phyloP scores from a whole-genome alignment of 1,284 basidiomycete genomes.

The Cryptococcus sp. region DNA sequence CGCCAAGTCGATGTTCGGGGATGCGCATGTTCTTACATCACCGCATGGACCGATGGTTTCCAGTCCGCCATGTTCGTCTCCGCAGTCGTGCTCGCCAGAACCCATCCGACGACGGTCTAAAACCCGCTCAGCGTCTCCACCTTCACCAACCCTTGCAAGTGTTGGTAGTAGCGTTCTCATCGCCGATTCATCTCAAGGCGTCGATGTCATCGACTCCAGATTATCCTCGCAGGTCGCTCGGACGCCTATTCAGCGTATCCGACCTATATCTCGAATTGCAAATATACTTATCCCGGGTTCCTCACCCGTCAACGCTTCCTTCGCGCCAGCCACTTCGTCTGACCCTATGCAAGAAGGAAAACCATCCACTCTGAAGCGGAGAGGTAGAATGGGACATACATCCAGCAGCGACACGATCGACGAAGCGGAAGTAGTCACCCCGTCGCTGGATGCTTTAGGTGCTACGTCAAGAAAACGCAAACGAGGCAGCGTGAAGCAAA shows the following conservation, averaged over 20 bases:
- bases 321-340: conserved; percentile 2
- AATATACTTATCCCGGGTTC: conserved; percentile 26
- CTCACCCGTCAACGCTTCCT: conserved; percentile 14
- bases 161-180: neutral
- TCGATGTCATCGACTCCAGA: conserved; percentile 1
- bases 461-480: neutral
- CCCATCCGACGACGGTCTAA: neutral
- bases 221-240: conserved; percentile 2
- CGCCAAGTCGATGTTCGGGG: conserved; percentile 5
- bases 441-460: conserved; percentile 15
- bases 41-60: conserved; percentile 14
- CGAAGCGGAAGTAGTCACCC: conserved; percentile 39
- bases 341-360: neutral
- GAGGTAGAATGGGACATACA: neutral
- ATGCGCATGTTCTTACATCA: conserved; percentile 16
- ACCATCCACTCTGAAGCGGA: no score
- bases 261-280: conserved; percentile 7
- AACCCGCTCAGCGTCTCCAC: conserved; percentile 9
- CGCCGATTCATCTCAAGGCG: conserved; percentile 7
- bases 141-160: conserved; percentile 14
- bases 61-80: conserved; percentile 17
- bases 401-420: conserved; percentile 34
- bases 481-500: conserved; percentile 48
- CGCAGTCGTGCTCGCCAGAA: conserved; percentile 5
- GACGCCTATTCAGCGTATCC: conserved; percentile 1